Conservation (phyloP, 2,329 filamentous ascomycete species). For the Xylaria sp. region DNA sequence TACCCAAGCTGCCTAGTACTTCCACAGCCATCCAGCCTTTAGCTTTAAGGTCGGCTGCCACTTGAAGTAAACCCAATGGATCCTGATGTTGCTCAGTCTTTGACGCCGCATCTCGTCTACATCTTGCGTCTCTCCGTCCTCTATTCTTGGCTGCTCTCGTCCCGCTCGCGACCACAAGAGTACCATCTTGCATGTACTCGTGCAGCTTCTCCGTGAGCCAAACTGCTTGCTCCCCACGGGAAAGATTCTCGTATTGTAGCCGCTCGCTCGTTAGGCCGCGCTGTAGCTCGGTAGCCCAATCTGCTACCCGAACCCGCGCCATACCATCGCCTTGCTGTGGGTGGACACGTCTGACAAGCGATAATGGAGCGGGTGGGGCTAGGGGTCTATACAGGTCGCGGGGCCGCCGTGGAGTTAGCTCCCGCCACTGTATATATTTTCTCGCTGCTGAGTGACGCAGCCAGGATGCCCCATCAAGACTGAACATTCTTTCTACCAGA, state of each 20-base stretch:
- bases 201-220: slow-evolving; percentile 76
- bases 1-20: slow-evolving; percentile 77
- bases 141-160: slow-evolving; percentile 47
- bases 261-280: slow-evolving; percentile 78
- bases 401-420: slow-evolving; percentile 43
- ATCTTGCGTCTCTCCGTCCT: slow-evolving; percentile 38
- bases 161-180: slow-evolving; percentile 63
- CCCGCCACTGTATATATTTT: slow-evolving; percentile 81
- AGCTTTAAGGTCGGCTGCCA: slow-evolving; percentile 73
- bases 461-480: slow-evolving; percentile 80
- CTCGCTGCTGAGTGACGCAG: slow-evolving; percentile 84
- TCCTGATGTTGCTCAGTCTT: slow-evolving; percentile 66
- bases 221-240: slow-evolving; percentile 70
- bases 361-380: slow-evolving; percentile 53
- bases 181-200: slow-evolving; percentile 75
- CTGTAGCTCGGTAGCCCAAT: slow-evolving; percentile 86
- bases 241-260: slow-evolving; percentile 72
- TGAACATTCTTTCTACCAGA: slow-evolving; percentile 80
- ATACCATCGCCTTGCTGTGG: slow-evolving; percentile 53
- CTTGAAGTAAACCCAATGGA: slow-evolving; percentile 79
- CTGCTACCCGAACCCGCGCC: slow-evolving; percentile 72
- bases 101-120: slow-evolving; percentile 26
- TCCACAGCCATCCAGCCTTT: slow-evolving; percentile 76
- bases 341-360: slow-evolving; percentile 65
- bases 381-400: slow-evolving; percentile 54